Conservation (phyloP, 164 flowering plant genomes). For the Vitis riparia region DNA sequence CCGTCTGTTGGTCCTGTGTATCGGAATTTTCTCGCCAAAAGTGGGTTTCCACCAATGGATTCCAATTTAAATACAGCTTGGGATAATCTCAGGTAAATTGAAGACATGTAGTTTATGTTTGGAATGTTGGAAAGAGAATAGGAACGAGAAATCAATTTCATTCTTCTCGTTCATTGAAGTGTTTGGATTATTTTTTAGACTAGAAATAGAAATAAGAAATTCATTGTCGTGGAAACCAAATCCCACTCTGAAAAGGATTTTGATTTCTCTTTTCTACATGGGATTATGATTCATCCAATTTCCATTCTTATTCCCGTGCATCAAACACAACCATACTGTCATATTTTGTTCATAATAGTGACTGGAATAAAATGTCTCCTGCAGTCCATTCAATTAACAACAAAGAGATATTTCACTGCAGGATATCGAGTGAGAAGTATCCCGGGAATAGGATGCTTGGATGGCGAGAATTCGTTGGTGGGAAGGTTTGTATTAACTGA, state of each 20-base stretch:
- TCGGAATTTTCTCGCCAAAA: conserved; percentile 56
- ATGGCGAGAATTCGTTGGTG: conserved; percentile 66
- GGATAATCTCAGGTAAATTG: conserved; percentile 78
- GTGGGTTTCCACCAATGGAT: conserved; percentile 57
- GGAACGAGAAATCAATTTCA: too few relatives aligned
- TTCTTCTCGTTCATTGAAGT: too few relatives aligned
- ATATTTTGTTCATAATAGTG: too few relatives aligned
- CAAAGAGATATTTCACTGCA: conserved; percentile 28
- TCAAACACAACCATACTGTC: too few relatives aligned
- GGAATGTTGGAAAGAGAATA: too few relatives aligned
- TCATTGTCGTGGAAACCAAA: too few relatives aligned
- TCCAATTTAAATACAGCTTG: conserved; percentile 49
- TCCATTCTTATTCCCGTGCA: too few relatives aligned
- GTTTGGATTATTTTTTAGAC: too few relatives aligned
- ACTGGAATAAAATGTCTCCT: neutral
- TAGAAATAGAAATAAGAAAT: too few relatives aligned
- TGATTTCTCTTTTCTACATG: too few relatives aligned
- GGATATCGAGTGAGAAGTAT: conserved; percentile 56
- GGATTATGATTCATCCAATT: too few relatives aligned
- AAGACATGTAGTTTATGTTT: neutral
- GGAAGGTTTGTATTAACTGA: conserved; percentile 51
- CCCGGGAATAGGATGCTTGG: conserved; percentile 87
- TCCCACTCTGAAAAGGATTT: too few relatives aligned
- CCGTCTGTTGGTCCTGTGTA: conserved; percentile 86
- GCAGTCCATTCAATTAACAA: neutral